These are phyloP conservation scores for Crepidotus variabilis DNA, from an alignment of 768 basidiomycete genomes.

Conservation along the genomic window DNA sequence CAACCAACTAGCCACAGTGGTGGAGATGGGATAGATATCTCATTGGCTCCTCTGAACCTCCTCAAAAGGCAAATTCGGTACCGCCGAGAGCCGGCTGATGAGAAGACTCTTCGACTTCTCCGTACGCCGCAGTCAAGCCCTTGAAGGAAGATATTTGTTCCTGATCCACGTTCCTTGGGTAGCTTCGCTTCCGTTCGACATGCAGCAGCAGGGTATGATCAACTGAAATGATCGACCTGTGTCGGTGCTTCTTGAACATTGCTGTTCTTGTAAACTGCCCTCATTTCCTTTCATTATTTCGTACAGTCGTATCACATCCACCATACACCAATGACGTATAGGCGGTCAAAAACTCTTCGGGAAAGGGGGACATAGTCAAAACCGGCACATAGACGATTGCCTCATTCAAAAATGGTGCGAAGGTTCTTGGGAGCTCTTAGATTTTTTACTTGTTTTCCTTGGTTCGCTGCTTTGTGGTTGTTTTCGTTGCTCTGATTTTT, in stretches of 20 bases:
- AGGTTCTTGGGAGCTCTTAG: not conserved
- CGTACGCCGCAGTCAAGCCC: conserved; percentile 13
- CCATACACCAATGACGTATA: not conserved
- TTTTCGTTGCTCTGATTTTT: not conserved
- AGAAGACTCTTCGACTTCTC: conserved; percentile 52
- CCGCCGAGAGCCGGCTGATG: conserved; percentile 58
- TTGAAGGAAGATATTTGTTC: conserved; percentile 8
- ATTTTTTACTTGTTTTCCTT: not conserved
- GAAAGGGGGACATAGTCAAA: not conserved
- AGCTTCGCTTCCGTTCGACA: not conserved
- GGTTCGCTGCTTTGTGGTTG: not conserved
- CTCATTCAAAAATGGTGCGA: not conserved
- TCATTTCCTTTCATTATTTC: too few species aligned
- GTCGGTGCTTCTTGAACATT: not conserved
- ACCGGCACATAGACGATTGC: not conserved
- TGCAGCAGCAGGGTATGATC: conserved; percentile 1
- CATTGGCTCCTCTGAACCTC: conserved; percentile 54
- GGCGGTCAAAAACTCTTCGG: not conserved
- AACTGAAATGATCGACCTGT: not conserved
- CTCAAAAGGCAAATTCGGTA: conserved; percentile 54
- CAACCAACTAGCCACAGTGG: conserved; percentile 13
- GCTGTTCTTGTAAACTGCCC: not conserved
- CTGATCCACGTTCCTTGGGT: not conserved
- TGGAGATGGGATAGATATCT: conserved; percentile 29
- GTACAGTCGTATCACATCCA: too few species aligned